A percentile compares a stretch with the other conserved stretches of the same genome.
Conservation (phyloP, 2,329 filamentous ascomycete genomes). For the Rhynchosporium agropyri region DNA sequence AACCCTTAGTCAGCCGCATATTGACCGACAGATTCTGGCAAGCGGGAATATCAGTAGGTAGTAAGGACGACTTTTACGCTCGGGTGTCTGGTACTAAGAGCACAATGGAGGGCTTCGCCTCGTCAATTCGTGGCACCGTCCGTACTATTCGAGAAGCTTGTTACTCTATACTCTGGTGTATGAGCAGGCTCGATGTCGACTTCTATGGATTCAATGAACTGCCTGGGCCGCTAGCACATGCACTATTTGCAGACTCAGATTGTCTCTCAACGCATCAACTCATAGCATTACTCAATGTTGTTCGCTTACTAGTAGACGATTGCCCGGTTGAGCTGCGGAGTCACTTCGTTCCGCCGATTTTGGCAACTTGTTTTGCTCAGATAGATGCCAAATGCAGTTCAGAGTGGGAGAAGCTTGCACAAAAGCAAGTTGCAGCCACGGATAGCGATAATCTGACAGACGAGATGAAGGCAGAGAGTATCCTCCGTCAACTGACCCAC, state of each 20-base stretch:
- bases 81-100: constrained; percentile 85
- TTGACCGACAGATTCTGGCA: constrained; percentile 98
- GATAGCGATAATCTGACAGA: constrained; percentile 81
- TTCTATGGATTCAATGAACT: constrained; percentile 92
- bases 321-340: constrained; percentile 78
- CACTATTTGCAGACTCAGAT: constrained; percentile 80
- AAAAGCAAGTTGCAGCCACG: constrained; percentile 61
- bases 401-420: constrained; percentile 81
- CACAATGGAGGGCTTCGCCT: constrained; percentile 91
- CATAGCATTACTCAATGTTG: constrained; percentile 87
- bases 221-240: constrained; percentile 78
- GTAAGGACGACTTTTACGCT: constrained; percentile 94
- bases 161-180: constrained; percentile 91
- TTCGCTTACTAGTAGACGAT: constrained; percentile 86
- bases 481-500: constrained; percentile 88
- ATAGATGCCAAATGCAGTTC: constrained; percentile 84
- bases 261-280: constrained; percentile 90
- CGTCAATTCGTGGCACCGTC: constrained; percentile 85
- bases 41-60: constrained; percentile 92
- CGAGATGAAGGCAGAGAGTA: constrained; percentile 98
- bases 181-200: constrained; percentile 82
- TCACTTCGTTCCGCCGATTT: constrained; percentile 81
- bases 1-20: constrained; percentile 75
- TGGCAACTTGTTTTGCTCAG: constrained; percentile 80
- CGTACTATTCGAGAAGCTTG: constrained; percentile 89